Percentiles rank a stretch among this genome's conserved stretches.
These are phyloP conservation scores for Phytopythium kandeliae DNA, from an alignment of 352 stramenopile genomes.

Conservation along the genomic window DNA sequence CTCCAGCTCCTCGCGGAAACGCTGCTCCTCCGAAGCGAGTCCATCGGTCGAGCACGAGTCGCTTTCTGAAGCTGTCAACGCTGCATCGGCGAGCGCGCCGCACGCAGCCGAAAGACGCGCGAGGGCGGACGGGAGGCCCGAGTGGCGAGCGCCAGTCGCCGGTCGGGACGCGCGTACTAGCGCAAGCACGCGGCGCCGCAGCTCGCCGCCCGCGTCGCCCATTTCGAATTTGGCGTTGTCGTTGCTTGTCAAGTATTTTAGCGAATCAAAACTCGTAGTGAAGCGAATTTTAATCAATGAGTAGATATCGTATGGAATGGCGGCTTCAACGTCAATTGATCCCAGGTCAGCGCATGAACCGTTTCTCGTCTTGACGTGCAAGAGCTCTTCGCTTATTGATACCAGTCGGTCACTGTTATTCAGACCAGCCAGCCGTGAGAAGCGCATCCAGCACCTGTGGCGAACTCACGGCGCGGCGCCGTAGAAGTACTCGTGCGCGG, in stretches of 20 bases:
- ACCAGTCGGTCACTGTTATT: neutral
- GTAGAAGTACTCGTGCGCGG: constrained; percentile 33
- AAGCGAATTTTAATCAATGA: too few relatives aligned
- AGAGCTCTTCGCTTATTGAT: too few relatives aligned
- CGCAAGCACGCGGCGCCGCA: constrained; percentile 18
- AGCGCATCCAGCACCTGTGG: neutral
- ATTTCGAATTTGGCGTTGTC: too few relatives aligned
- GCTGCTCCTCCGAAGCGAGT: neutral
- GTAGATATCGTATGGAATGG: too few relatives aligned
- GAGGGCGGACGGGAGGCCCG: constrained; percentile 3
- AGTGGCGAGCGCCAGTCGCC: neutral
- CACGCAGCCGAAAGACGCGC: neutral
- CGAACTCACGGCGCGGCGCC: constrained; percentile 8
- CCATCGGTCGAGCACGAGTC: too few relatives aligned
- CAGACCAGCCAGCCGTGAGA: too few relatives aligned
- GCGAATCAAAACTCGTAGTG: constrained; percentile 5
- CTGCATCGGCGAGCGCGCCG: neutral
- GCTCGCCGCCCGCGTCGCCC: neutral
- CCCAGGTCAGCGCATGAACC: too few relatives aligned
- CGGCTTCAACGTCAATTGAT: too few relatives aligned
- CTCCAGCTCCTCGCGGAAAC: constrained; percentile 3
- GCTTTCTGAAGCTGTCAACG: neutral
- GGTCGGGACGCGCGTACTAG: constrained; percentile 12
- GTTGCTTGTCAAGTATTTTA: too few relatives aligned
- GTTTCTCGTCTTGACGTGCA: too few relatives aligned